Evolutionary conservation across 306 rosid species (phyloP), one percentile per base, ranked within the genome.

Genomic region (Leucaena leucocephala): DNA sequence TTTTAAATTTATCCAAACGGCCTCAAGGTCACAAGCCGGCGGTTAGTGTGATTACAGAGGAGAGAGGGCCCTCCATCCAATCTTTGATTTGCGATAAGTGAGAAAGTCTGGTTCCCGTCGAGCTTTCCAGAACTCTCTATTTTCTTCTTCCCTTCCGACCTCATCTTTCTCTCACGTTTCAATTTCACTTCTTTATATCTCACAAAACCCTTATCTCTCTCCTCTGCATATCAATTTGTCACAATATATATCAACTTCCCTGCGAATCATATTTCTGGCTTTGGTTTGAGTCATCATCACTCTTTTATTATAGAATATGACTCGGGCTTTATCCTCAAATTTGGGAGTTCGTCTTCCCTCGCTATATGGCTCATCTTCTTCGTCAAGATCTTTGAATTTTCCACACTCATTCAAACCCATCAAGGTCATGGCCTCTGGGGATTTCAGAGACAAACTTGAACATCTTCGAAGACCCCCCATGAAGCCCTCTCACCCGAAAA

Each of bases 361-460:
- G 1, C 36, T 38, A 12, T 27, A 14, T 57, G 42, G 57, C 39
- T 55, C 68, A 2, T 57, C 63, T 7, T 57, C 77, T 5, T 67
- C 74, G 12, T 48, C 72, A 0, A 14, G 36, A 45, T n/a, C 22
- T 72, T 33, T 62, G 12, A 46, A 35, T 9, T 6, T 17, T 15
- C 36, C 75, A 8, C 36, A 7, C 5, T 57, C 46, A 9, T 61
- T 81, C 63, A 85, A 77, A 21, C 85, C 83, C 22, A 7, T 87
- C 35, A 89, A 19, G 48, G 89, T 90, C 73, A 80, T 78, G 90
- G 82, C 82, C 17, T 89, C 34, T 39, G 71, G 86, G 1, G 85
- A 92, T 1, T 36, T 61, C 76, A 88, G 91, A 82, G 87, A 90
- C 43, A 86, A 83, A 4, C 86, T 87, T 43, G 84, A 91, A 43